A percentile compares a stretch with the other conserved stretches of the same genome.
These are phyloP conservation scores for Suillus placidus DNA, from an alignment of 768 basidiomycete genomes.

Conservation along the genomic window DNA sequence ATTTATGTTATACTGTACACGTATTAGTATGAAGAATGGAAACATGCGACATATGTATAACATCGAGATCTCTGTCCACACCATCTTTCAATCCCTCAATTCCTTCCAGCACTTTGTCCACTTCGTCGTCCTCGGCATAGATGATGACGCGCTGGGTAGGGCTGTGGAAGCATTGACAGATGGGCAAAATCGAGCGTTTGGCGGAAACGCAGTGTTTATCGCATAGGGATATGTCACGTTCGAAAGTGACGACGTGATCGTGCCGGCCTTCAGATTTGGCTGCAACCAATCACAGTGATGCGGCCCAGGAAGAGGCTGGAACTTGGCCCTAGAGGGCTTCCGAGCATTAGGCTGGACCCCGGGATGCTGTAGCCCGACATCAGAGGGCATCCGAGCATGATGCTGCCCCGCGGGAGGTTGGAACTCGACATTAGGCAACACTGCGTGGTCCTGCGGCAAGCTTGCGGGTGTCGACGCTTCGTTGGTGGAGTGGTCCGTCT, in stretches of 20 bases:
- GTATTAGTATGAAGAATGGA: constrained; percentile 22
- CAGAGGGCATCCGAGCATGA: not conserved
- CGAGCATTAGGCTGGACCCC: not conserved
- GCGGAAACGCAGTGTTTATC: not conserved
- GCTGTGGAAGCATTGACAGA: not conserved
- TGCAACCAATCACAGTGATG: not conserved
- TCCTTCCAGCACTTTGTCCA: not conserved
- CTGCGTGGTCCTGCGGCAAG: too few relatives aligned
- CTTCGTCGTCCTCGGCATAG: not conserved
- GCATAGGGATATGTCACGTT: not conserved
- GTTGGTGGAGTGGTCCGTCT: too few relatives aligned
- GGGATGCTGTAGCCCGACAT: not conserved
- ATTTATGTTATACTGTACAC: constrained; percentile 29
- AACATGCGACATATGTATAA: constrained; percentile 1
- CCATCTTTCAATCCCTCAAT: not conserved
- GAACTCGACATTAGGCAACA: too few relatives aligned
- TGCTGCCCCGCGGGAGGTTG: too few relatives aligned
- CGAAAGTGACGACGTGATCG: not conserved
- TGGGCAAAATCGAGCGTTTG: not conserved
- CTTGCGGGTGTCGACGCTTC: too few relatives aligned
- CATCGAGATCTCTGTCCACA: not conserved
- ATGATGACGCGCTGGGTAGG: not conserved
- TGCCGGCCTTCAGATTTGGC: not conserved
- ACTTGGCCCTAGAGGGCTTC: not conserved
- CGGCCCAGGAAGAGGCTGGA: not conserved